phyloP scores from a whole-genome alignment of 2,329 filamentous ascomycete genomes.

The Nemania diffusa region DNA sequence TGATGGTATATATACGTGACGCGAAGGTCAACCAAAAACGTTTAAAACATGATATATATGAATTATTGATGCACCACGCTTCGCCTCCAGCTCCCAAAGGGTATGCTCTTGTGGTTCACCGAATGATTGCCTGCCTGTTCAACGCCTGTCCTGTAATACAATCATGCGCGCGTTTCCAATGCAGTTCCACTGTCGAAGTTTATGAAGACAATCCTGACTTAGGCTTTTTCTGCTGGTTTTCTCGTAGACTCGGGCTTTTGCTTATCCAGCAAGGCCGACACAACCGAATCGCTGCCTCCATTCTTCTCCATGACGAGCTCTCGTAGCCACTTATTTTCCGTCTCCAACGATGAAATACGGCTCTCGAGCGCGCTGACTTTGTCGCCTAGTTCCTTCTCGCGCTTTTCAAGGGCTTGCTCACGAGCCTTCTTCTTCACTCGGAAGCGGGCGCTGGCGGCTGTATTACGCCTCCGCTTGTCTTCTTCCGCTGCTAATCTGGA shows the following conservation, averaged over 20 bases:
- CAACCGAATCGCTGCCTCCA: constrained; percentile 65
- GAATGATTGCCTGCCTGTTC: constrained; percentile 26
- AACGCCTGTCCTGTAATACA: constrained; percentile 37
- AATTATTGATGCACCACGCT: constrained; percentile 13
- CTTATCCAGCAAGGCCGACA: constrained; percentile 63
- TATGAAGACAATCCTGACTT: constrained; percentile 34
- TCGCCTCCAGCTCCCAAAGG: constrained; percentile 18
- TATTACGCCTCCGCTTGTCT: constrained; percentile 90
- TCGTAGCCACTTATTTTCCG: constrained; percentile 55
- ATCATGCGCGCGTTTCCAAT: constrained; percentile 32
- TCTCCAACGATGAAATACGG: constrained; percentile 73
- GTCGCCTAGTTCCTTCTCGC: constrained; percentile 83
- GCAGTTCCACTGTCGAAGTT: constrained; percentile 9
- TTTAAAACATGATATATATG: constrained; percentile 22
- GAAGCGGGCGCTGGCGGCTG: constrained; percentile 87
- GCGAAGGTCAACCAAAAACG: constrained; percentile 11
- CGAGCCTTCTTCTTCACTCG: constrained; percentile 96
- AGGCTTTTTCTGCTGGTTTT: constrained; percentile 35
- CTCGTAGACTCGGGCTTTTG: constrained; percentile 51
- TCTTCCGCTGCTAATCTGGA: constrained; percentile 83
- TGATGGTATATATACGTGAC: constrained; percentile 33
- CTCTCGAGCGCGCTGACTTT: constrained; percentile 79
- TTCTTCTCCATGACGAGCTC: constrained; percentile 88
- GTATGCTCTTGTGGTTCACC: constrained; percentile 24
- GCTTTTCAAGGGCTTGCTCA: constrained; percentile 84